These are phyloP conservation scores for Cladorrhinum sp. DNA, from an alignment of 2,329 filamentous ascomycete species.

Conservation along the genomic window DNA sequence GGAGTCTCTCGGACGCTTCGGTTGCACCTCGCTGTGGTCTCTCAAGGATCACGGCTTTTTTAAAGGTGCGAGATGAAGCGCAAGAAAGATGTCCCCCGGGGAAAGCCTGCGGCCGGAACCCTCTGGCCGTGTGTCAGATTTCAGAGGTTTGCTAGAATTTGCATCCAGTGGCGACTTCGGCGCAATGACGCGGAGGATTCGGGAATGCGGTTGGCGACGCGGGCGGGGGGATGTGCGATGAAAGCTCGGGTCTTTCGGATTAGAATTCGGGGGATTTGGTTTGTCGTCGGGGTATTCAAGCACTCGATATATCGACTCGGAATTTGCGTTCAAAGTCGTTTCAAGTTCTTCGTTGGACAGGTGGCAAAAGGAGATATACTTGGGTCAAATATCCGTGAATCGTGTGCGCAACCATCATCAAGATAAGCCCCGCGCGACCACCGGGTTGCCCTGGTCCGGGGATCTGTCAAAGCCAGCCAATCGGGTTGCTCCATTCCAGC, in stretches of 20 bases:
- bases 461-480: constrained; percentile 13
- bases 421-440: constrained; percentile 19
- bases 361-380: not conserved
- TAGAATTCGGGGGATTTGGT: not conserved
- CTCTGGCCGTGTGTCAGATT: constrained; percentile 12
- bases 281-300: not conserved
- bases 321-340: not conserved
- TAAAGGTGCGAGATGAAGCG: constrained; percentile 65
- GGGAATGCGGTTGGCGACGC: constrained; percentile 5
- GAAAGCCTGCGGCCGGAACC: constrained; percentile 17
- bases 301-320: not conserved
- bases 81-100: constrained; percentile 28
- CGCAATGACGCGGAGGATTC: constrained; percentile 16
- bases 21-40: constrained; percentile 83
- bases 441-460: constrained; percentile 2
- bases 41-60: constrained; percentile 80
- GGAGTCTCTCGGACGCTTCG: constrained; percentile 31
- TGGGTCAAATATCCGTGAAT: constrained; percentile 1
- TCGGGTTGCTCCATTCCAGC: constrained; percentile 7
- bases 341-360: not conserved
- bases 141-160: constrained; percentile 16
- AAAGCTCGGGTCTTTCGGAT: not conserved
- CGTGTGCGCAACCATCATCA: constrained; percentile 12
- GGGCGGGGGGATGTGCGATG: not conserved
- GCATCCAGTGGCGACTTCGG: constrained; percentile 22